These are phyloP conservation scores for Candida arabinofermentans DNA, from an alignment of 805 yeast species.

Conservation along the genomic window DNA sequence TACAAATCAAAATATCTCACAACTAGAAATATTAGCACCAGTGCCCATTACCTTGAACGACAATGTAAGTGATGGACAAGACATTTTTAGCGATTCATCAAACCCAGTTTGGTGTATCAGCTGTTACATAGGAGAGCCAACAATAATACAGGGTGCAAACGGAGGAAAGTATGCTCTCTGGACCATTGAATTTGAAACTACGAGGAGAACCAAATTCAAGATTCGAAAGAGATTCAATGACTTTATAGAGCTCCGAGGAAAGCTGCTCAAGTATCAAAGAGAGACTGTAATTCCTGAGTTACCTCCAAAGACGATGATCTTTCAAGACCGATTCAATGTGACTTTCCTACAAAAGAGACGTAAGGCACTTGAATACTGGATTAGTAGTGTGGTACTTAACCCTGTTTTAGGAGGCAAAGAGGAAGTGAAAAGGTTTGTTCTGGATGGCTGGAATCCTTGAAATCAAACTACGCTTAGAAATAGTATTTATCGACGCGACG, in stretches of 20 bases:
- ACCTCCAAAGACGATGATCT: constrained; percentile 44
- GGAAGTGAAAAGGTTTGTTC: constrained; percentile 39
- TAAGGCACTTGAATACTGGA: constrained; percentile 56
- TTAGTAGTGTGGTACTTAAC: constrained; percentile 50
- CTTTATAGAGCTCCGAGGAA: constrained; percentile 44
- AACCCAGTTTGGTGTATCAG: constrained; percentile 26
- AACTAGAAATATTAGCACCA: constrained; percentile 30
- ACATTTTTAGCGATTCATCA: constrained; percentile 1
- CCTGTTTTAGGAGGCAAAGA: constrained; percentile 38
- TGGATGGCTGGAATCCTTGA: constrained; percentile 1
- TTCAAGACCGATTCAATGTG: constrained; percentile 23
- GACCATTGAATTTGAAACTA: constrained; percentile 26
- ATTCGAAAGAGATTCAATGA: constrained; percentile 64
- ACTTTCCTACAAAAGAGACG: constrained; percentile 52
- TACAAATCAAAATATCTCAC: constrained; percentile 8
- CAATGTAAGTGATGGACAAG: constrained; percentile 17
- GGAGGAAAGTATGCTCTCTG: constrained; percentile 29
- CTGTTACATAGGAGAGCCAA: constrained; percentile 31
- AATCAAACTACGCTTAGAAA: not conserved
- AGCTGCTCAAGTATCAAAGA: constrained; percentile 37
- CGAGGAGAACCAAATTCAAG: constrained; percentile 36
- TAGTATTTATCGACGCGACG: no score
- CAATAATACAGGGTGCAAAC: constrained; percentile 24
- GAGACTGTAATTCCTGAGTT: constrained; percentile 39
- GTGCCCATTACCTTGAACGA: constrained; percentile 38